These are phyloP conservation scores for Fraxinus baroniana DNA, from an alignment of 305 asterid species.

Conservation along the genomic window DNA sequence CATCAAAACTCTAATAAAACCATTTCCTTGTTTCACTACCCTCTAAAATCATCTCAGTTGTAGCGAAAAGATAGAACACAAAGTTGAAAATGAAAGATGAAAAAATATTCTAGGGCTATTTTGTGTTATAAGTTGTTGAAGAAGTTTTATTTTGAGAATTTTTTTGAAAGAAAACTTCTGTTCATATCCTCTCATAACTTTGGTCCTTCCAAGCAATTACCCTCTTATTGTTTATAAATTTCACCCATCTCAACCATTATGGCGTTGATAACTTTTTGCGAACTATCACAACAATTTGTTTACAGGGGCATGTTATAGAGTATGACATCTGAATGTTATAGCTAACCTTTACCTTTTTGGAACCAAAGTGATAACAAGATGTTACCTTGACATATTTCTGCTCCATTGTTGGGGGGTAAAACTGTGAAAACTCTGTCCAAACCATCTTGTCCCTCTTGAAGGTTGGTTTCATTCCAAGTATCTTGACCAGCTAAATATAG, in stretches of 20 bases:
- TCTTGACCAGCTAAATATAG: neutral
- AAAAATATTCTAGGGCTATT: neutral
- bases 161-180: neutral
- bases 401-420: neutral
- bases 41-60: neutral
- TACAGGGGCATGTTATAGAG: neutral
- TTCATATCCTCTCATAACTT: neutral
- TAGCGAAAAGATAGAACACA: neutral
- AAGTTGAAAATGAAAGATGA: neutral
- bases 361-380: neutral
- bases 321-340: neutral
- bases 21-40: neutral
- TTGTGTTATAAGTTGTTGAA: neutral
- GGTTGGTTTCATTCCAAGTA: neutral
- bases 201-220: neutral
- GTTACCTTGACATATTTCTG: neutral
- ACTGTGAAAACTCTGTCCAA: neutral
- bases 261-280: neutral
- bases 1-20: neutral
- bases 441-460: neutral
- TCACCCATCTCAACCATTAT: neutral
- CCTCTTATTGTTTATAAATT: neutral
- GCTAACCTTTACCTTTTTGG: neutral
- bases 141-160: neutral
- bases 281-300: neutral